Conservation (phyloP, 805 yeast species). For the Priceomyces fermenticarens region DNA sequence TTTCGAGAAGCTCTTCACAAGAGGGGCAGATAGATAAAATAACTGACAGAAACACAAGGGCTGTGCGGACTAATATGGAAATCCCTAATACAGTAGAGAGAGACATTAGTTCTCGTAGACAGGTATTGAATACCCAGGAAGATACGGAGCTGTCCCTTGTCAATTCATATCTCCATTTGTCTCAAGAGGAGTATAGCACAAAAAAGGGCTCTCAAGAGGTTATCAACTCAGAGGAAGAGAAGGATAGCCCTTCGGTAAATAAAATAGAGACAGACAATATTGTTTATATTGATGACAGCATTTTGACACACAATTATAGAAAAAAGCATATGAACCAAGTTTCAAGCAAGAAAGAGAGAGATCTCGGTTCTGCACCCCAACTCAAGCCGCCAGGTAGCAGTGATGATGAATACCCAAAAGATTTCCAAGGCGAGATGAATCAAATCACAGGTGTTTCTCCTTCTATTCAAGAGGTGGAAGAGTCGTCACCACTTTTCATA, state of each 20-base stretch:
- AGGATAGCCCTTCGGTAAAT: slow-evolving; percentile 1
- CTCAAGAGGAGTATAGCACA: background rate
- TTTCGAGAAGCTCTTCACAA: background rate
- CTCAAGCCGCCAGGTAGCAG: background rate
- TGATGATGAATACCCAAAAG: background rate
- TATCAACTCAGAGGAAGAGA: slow-evolving; percentile 5
- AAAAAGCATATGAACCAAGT: background rate
- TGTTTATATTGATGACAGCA: slow-evolving; percentile 3
- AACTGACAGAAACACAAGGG: background rate
- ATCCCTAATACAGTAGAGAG: slow-evolving; percentile 20
- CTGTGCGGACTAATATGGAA: slow-evolving; percentile 10
- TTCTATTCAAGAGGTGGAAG: slow-evolving; percentile 17
- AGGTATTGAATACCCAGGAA: slow-evolving; percentile 30
- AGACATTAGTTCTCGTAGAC: slow-evolving; percentile 20
- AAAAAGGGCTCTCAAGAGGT: background rate
- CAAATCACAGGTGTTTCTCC: background rate
- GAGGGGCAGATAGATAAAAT: background rate
- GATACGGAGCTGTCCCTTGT: slow-evolving; percentile 3
- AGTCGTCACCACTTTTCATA: slow-evolving; percentile 19
- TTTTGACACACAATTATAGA: slow-evolving; percentile 1
- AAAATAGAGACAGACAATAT: background rate
- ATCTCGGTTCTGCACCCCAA: background rate
- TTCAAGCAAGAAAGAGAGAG: background rate
- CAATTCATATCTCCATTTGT: background rate
- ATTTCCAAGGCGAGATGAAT: too few species aligned